Percentiles rank a stretch among this genome's conserved stretches.
phyloP scores from a whole-genome alignment of 805 yeast genomes.

The Starmerella vaccinii region DNA sequence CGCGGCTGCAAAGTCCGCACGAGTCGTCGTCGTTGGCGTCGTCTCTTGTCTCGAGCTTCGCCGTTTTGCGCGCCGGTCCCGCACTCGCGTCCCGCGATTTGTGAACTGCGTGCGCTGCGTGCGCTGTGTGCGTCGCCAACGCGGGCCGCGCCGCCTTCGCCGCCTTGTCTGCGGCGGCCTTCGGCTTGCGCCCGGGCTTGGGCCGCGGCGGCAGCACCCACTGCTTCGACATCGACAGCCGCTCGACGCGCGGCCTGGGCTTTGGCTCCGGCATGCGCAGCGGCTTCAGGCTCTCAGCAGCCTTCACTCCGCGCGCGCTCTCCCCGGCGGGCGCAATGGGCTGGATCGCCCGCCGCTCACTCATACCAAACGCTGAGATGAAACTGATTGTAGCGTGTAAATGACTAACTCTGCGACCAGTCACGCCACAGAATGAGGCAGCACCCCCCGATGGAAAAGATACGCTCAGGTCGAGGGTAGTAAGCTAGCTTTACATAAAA shows the following conservation, averaged over 20 bases:
- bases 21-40: slow-evolving; percentile 20
- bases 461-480: not conserved
- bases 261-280: not conserved
- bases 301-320: not conserved
- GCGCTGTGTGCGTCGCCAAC: not conserved
- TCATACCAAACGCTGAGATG: not conserved
- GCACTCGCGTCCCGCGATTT: too few species aligned
- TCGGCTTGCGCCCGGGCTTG: slow-evolving; percentile 64
- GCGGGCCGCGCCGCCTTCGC: slow-evolving; percentile 32
- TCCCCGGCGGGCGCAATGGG: slow-evolving; percentile 10
- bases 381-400: not conserved
- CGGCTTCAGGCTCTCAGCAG: not conserved
- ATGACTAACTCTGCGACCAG: not conserved
- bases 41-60: not conserved
- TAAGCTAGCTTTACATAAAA: not conserved
- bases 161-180: slow-evolving; percentile 75
- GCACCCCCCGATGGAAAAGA: slow-evolving; percentile 5
- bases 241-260: not conserved
- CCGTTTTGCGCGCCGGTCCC: not conserved
- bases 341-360: slow-evolving; percentile 7
- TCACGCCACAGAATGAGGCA: slow-evolving; percentile 4
- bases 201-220: slow-evolving; percentile 90
- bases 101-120: too few species aligned
- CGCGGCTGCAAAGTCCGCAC: slow-evolving; percentile 31
- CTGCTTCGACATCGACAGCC: slow-evolving; percentile 49